Conservation (phyloP, 495 filamentous ascomycete genomes). For the Aspergillus bridgeri region DNA sequence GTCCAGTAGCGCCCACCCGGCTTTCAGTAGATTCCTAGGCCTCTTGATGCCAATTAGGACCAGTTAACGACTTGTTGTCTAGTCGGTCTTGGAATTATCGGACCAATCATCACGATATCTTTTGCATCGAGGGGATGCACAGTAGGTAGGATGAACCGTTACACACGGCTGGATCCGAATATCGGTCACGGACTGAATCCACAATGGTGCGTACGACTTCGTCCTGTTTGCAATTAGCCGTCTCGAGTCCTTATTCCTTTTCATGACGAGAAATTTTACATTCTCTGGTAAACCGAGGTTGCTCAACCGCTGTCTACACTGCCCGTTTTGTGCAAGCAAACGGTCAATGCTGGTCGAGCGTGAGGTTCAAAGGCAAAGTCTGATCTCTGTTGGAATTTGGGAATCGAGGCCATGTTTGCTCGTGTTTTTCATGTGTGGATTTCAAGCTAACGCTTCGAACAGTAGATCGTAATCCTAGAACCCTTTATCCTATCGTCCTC, state of each 20-base stretch:
- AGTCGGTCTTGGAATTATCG: background rate
- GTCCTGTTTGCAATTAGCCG: background rate
- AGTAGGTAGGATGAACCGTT: no score
- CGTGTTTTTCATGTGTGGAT: background rate
- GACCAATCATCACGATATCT: no score
- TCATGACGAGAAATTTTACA: slow-evolving; percentile 56
- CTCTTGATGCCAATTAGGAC: background rate
- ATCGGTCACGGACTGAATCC: background rate
- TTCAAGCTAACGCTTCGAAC: slow-evolving; percentile 1
- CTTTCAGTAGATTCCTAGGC: background rate
- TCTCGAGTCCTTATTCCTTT: background rate
- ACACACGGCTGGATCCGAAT: no score
- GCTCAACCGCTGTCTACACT: slow-evolving; percentile 60
- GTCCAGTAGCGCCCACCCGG: background rate
- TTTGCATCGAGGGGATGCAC: no score
- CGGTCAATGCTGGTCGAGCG: slow-evolving; percentile 58
- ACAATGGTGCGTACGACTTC: slow-evolving; percentile 11
- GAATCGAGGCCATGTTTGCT: background rate
- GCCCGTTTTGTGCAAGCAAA: slow-evolving; percentile 6
- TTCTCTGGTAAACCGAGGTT: slow-evolving; percentile 79
- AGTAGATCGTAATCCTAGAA: background rate
- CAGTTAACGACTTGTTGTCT: background rate
- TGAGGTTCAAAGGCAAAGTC: slow-evolving; percentile 71
- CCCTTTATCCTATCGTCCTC: no score
- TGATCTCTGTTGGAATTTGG: slow-evolving; percentile 41